Evolutionary conservation across 2,329 filamentous ascomycete genomes (phyloP).

Genomic region (Colletotrichum brevisporum): DNA sequence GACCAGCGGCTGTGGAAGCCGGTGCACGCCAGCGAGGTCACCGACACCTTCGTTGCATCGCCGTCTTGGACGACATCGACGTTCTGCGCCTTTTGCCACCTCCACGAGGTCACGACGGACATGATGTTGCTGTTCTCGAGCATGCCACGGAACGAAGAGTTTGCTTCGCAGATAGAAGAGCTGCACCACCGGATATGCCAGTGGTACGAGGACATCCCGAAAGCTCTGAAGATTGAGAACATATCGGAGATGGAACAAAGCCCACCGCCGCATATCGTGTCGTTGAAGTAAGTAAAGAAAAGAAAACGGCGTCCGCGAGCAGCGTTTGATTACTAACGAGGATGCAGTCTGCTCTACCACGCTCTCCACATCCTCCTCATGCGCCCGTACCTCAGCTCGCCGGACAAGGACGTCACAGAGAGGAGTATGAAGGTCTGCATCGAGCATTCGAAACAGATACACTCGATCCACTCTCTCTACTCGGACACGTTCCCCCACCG

Average conservation of each 20-base stretch:
- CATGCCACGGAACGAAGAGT: slow-evolving; percentile 4
- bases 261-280: slow-evolving; percentile 39
- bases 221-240: slow-evolving; percentile 23
- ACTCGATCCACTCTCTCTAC: slow-evolving; percentile 36
- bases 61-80: slow-evolving; percentile 31
- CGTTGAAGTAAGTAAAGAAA: slow-evolving; percentile 34
- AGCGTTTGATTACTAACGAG: not conserved
- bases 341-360: slow-evolving; percentile 36
- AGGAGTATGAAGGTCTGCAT: slow-evolving; percentile 20
- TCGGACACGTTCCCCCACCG: slow-evolving; percentile 42
- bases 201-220: slow-evolving; percentile 30
- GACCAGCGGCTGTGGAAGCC: slow-evolving; percentile 38
- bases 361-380: slow-evolving; percentile 39
- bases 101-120: slow-evolving; percentile 42
- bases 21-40: slow-evolving; percentile 31
- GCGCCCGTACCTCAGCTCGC: slow-evolving; percentile 23
- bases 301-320: too few species aligned
- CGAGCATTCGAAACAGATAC: slow-evolving; percentile 20
- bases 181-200: slow-evolving; percentile 22
- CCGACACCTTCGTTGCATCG: slow-evolving; percentile 9
- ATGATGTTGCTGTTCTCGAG: slow-evolving; percentile 42
- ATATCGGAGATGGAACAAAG: slow-evolving; percentile 11
- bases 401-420: not conserved
- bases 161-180: slow-evolving; percentile 22
- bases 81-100: slow-evolving; percentile 38